Evolutionary conservation across 306 rosid species (phyloP), one percentile per base, ranked within the genome.

Genomic region (Rosa rugosa): DNA sequence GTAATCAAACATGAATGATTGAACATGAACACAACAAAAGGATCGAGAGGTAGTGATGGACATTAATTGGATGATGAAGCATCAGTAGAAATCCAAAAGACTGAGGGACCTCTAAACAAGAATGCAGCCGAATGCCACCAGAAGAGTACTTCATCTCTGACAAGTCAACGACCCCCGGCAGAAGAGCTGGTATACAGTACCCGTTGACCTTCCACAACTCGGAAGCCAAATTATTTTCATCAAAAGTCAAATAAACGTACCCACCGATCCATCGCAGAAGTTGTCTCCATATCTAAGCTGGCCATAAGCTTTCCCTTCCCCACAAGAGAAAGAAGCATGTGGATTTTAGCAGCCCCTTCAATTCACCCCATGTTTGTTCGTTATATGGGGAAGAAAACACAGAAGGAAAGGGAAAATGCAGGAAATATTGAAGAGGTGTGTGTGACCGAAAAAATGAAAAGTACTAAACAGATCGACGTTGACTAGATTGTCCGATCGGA

Each of bases 161-260:
- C 91, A 85, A 47, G 96, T 89, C 93, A 91, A 84, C 78, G 83
- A 71, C 73, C 75, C 69, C 7, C 42, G 34, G 64, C 86, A 59
- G 47, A 65, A 80, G 11, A 54, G 85, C 41, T 62, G 41, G 83
- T 77, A 31, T 31, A 77, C 62, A 50, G 51, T 81, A 75, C 85
- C 17, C 81, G 85, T 91, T 91, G 96, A 91, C 96, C 79, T 87
- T 85, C 56, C 49, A 66, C 12, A 13, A 31, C 42, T 62, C 9
- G 1, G 69, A 63, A 5, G 42, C 42, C 1, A 31, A 66, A 66
- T 66, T 38, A 66, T 66, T 66, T 66, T 66, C 49, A 38, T 63
- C 36, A 31, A 7, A 66, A 66, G 45, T 38, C 71, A 66, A 66
- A 36, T 12, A 2, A 27, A 16, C 69, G n/a, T 36, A 16, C n/a